Evolutionary conservation across 768 basidiomycete species (phyloP).

Genomic region (Xerocomellus intermedius): DNA sequence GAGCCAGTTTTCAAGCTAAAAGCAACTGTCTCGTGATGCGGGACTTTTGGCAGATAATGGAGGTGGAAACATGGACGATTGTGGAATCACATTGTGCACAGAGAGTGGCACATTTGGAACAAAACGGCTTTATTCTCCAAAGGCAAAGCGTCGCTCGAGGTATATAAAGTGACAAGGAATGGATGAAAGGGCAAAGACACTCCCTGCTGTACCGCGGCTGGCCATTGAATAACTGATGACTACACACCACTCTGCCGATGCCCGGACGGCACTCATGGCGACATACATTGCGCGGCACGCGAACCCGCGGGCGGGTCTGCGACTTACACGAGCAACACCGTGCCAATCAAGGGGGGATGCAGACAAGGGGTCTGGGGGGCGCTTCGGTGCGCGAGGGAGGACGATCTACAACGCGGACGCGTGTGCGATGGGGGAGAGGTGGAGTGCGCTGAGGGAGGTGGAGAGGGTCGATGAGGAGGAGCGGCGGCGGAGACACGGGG

Average conservation of each 20-base stretch:
- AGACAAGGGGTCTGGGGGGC: neutral
- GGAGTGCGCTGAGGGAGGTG: slow-evolving; percentile 8
- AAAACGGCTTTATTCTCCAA: slow-evolving; percentile 17
- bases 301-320: slow-evolving; percentile 19
- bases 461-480: slow-evolving; percentile 27
- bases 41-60: neutral
- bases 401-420: slow-evolving; percentile 29
- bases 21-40: neutral
- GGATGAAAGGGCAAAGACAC: neutral
- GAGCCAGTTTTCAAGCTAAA: slow-evolving; percentile 31
- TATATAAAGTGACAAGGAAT: slow-evolving; percentile 24
- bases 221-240: slow-evolving; percentile 10
- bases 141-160: slow-evolving; percentile 15
- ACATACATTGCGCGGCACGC: slow-evolving; percentile 26
- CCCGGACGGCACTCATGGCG: slow-evolving; percentile 32
- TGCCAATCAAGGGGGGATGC: neutral
- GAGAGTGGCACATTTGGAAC: slow-evolving; percentile 4
- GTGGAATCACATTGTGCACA: slow-evolving; percentile 1
- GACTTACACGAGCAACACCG: neutral
- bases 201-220: neutral
- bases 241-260: slow-evolving; percentile 33
- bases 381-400: slow-evolving; percentile 21
- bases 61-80: neutral
- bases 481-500: neutral
- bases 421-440: neutral